Evolutionary conservation across 352 stramenopile species (phyloP), one percentile per base, ranked within the genome.

Genomic region (Phytophthora sp.): DNA sequence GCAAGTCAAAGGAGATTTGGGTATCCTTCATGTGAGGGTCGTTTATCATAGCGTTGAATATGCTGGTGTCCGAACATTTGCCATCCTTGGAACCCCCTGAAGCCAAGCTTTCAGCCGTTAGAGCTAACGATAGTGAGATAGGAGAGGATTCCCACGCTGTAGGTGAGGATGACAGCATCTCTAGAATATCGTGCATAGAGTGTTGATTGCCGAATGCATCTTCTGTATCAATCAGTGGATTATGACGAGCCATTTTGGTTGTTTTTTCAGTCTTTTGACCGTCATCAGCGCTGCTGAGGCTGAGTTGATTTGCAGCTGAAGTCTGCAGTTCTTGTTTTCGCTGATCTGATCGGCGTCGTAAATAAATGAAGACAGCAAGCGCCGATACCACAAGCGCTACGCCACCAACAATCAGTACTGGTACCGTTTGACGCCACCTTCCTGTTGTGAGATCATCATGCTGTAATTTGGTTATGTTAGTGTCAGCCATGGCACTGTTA

Each of bases 1-100:
- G 55, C 31, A 66, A 45, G 4, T 76, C 54, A 59, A 79, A 87
- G 2, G 44, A 28, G n/a, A 85, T 59, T 10, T 65, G 54, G 4
- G 42, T 50, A 18, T 66, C 27, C 13, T 69, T 57, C 20, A 81
- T 28, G 6, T 54, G 26, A 28, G 65, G 55, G 15, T 72, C 54
- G 27, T 67, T 71, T 15, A 59, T 23, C 27, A 82, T 41, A 26
- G 59, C 48, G 30, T 64, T 55, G 12, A 79, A 38, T 9, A 72
- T 35, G 2, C 20, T 13, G n/a, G 26, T 59, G 48, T 26, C 42
- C 8, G 51, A 41, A 6, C 27, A 21, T 4, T 41, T 48, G 26
- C 31, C 24, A 4, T 57, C 28, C 5, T 42, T 49, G 26, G 53
- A 54, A 21, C 58, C 76, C 21, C 54, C 55, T 2, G 61, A 68